Evolutionary conservation across 2,329 filamentous ascomycete species (phyloP).

Genomic region (Ceratocystis ficicola): DNA sequence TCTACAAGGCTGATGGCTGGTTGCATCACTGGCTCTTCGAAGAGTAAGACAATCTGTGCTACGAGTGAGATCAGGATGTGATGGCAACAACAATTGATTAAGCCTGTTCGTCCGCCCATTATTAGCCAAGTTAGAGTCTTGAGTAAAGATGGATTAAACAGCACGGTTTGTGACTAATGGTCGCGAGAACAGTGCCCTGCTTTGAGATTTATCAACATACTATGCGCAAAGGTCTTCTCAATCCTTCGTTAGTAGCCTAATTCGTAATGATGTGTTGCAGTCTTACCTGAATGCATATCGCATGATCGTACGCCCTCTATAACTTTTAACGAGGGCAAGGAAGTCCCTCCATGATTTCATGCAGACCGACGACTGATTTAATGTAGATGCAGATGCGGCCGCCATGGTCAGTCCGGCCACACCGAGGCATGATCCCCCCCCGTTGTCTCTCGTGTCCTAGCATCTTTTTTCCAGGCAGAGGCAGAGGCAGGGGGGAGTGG

Average conservation of each 20-base stretch:
- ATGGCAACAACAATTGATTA: not conserved
- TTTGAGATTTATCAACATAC: no score
- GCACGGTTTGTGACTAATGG: no score
- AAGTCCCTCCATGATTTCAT: not conserved
- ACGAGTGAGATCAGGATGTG: not conserved
- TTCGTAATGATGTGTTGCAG: constrained; percentile 1
- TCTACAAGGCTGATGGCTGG: not conserved
- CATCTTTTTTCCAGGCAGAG: not conserved
- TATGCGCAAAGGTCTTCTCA: no score
- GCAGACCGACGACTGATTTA: not conserved
- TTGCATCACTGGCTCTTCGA: not conserved
- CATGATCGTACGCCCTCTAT: not conserved
- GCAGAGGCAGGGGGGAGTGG: not conserved
- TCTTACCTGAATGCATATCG: not conserved
- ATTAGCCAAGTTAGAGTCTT: not conserved
- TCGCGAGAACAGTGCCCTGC: no score
- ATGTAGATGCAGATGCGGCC: not conserved
- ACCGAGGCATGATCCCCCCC: not conserved
- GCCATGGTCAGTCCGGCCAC: not conserved
- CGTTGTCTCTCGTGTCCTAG: not conserved
- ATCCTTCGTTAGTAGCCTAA: not conserved
- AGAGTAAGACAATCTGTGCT: not conserved
- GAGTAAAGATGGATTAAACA: no score
- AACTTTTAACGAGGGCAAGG: not conserved
- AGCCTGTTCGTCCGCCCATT: not conserved